Percentiles rank a stretch among this genome's conserved stretches.
Evolutionary conservation across 208 protist species (phyloP).

Genomic region (Trypanosoma scelopori): DNA sequence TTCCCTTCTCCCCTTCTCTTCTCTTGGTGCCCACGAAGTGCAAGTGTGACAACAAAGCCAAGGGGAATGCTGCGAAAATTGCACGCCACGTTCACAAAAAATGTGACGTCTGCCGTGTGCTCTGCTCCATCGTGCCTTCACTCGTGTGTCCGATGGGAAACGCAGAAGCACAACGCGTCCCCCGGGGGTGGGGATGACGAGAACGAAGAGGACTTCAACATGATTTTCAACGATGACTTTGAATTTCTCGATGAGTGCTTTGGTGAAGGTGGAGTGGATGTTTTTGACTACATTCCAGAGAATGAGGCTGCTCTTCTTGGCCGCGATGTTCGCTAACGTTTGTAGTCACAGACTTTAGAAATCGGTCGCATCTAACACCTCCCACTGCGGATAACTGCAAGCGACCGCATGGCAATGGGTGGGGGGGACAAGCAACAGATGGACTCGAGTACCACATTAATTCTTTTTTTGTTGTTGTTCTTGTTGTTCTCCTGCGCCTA

Average conservation of each 20-base stretch:
- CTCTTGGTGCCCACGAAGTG: neutral
- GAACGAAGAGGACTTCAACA: constrained; percentile 40
- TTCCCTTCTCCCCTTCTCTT: neutral
- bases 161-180: neutral
- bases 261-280: constrained; percentile 55
- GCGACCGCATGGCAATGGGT: no score
- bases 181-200: constrained; percentile 23
- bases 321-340: constrained; percentile 24
- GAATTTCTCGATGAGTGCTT: constrained; percentile 79
- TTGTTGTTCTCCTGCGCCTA: no score
- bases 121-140: neutral
- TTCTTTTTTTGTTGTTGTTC: no score
- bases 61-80: constrained; percentile 23
- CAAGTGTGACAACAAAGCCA: neutral
- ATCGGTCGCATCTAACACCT: neutral
- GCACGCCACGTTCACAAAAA: neutral
- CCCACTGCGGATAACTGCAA: neutral
- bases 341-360: neutral
- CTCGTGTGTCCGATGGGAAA: constrained; percentile 16
- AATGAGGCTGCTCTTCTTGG: constrained; percentile 40
- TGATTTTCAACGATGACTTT: constrained; percentile 74
- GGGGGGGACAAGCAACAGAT: neutral
- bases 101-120: neutral
- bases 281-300: constrained; percentile 71
- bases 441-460: no score